Conservation (phyloP, 495 filamentous ascomycete species). For the Penicillium daleae region DNA sequence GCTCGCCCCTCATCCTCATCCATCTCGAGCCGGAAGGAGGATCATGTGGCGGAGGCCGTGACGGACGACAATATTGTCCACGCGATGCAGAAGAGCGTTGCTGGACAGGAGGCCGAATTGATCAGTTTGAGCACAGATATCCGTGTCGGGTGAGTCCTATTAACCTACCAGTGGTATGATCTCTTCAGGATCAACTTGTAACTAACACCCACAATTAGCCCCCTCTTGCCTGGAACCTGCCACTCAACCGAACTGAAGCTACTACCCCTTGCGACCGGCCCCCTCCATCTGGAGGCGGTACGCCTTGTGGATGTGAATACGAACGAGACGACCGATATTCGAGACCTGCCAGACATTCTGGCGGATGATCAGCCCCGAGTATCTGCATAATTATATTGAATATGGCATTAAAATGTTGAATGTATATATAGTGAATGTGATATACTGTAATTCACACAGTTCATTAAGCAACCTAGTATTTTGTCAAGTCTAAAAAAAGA, state of each 20-base stretch:
- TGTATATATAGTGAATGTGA: neutral
- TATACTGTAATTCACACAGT: neutral
- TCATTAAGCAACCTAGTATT: neutral
- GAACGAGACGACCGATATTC: constrained; percentile 80
- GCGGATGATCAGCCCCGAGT: constrained; percentile 46
- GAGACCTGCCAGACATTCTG: constrained; percentile 76
- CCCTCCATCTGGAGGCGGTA: constrained; percentile 78
- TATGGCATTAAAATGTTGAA: neutral
- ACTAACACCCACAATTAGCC: constrained; percentile 47
- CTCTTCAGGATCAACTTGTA: neutral
- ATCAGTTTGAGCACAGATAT: constrained; percentile 84
- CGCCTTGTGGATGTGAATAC: constrained; percentile 80
- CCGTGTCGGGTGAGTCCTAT: constrained; percentile 67
- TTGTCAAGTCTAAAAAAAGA: neutral
- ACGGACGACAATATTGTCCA: constrained; percentile 84
- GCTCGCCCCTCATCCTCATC: constrained; percentile 54
- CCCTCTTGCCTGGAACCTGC: constrained; percentile 74
- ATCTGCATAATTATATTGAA: constrained; percentile 6
- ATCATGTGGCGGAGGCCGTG: constrained; percentile 72
- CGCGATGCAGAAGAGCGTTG: constrained; percentile 75
- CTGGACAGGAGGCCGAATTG: constrained; percentile 72
- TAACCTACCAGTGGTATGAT: neutral
- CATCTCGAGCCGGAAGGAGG: constrained; percentile 42
- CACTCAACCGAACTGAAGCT: constrained; percentile 80
- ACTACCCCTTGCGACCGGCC: constrained; percentile 72